Evolutionary conservation across 768 basidiomycete genomes (phyloP), one percentile per base, ranked within the genome.

Genomic region (Rhodotorula babjevae): DNA sequence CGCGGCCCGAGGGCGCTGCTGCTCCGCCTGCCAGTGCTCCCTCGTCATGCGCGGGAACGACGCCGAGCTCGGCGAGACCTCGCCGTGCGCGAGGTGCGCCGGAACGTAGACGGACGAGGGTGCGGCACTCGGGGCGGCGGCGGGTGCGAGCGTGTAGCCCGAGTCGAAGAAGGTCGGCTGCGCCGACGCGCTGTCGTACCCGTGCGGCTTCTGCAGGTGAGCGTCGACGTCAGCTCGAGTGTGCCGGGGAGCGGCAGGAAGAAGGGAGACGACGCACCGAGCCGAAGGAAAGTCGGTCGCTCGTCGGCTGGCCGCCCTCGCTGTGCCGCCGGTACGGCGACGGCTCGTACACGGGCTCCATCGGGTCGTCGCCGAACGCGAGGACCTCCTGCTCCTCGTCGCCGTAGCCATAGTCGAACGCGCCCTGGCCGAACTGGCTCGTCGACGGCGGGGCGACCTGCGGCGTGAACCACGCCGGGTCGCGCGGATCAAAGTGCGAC

Each of bases 401-500:
- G 23, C 50, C 50, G 1, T 57, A 33, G 7, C 27, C 56, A 33
- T 33, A 10, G 33, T 57, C 33, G 25, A 57, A 33, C 6, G 8
- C 33, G 56, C 10, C 25, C 50, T 57, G 56, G 19, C 10, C 56
- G 33, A 57, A 57, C 44, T 42, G 46, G 27, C 46, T 23, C 49
- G 44, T 3, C 49, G 44, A 8, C 44, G 61, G 31, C 23, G 36
- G 7, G 0, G 25, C 10, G 33, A 57, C 2, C 31, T 40, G 63
- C 2, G 63, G 63, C 3, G 63, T 64, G 63, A 64, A 64, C 63
- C 63, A 64, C 18, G 53, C 36, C n/a, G 63, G 53, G n/a, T 64
- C 53, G 63, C 56, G 52, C 40, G 63, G 63, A n/a, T 64, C 63
- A 25, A 64, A 56, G 18, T 55, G 53, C 15, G 40, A 57, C 11